Base-by-base conservation (phyloP, 2,329 filamentous ascomycete species). In the Fusarium albidum region DNA sequence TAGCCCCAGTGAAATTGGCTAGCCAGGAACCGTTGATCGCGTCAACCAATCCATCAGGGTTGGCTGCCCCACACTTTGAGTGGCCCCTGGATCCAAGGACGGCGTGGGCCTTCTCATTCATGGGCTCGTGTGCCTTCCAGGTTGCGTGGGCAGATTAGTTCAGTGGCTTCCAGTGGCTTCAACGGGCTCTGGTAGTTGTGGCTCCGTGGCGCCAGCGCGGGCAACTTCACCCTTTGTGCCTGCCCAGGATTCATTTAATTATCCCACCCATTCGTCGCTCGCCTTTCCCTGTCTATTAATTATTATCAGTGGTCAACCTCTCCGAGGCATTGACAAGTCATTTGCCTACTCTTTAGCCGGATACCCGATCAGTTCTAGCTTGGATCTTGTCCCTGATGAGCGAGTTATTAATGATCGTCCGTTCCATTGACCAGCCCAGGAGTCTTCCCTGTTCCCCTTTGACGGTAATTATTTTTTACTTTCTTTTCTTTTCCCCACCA, bases 1-100 rank as follows among this genome's bases (percentile, higher is more conserved):
- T 2, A 9, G n/a, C n/a, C 35, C 35, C 55, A 32, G 43, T 41
- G 47, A 57, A 55, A 58, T 49, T 64, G 28, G 33, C 54, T 65
- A 67, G 58, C 60, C 68, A 69, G 66, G 66, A 68, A 68, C 67
- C 55, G 57, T 52, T 52, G 35, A 37, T 15, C 26, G 28, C 28
- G 33, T 32, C 38, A 32, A 18, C 63, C 63, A 64, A 64, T 64
- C 51, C 41, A 8, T 17, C 11, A 28, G 35, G 54, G 32, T 50
- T 61, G 33, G 28, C 17, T 42, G 21, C 39, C 45, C 41, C 40
- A 41, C 40, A 38, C 15, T 38, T 14, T 18, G 27, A 17, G 17
- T 6, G 34, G 15, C 35, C 43, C 35, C 46, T 47, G 37, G 28
- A 17, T 21, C n/a, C 21, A 21, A 21, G 21, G 21, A 21, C 21